Percentiles rank a stretch among this genome's conserved stretches.
Conservation (phyloP, 2,329 filamentous ascomycete species). For the Penicillium rolfsii region DNA sequence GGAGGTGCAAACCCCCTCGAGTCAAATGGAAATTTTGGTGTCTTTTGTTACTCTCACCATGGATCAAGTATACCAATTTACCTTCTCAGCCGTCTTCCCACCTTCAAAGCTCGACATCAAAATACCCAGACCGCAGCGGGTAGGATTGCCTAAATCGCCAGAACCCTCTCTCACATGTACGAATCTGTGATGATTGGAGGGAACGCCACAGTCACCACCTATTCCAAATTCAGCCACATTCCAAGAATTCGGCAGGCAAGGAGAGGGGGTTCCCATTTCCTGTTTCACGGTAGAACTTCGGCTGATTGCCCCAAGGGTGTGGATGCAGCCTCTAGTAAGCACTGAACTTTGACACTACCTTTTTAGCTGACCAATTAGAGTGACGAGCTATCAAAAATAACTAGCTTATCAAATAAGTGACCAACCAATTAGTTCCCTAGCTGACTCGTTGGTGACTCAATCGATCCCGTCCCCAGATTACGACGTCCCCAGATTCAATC, state of each 20-base stretch:
- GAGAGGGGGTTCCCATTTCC: constrained; percentile 1
- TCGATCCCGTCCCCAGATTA: background rate
- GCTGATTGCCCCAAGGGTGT: background rate
- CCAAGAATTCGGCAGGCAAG: background rate
- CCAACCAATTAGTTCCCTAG: background rate
- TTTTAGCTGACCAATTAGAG: too few relatives aligned
- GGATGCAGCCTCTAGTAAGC: background rate
- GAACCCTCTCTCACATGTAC: background rate
- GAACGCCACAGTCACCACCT: background rate
- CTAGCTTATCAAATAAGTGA: too few relatives aligned
- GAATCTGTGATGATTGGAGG: background rate
- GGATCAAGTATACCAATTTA: too few relatives aligned
- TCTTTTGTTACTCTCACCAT: background rate
- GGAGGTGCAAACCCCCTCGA: background rate
- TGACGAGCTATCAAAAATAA: too few relatives aligned
- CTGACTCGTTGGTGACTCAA: background rate
- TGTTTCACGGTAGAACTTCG: constrained; percentile 9
- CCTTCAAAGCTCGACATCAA: too few relatives aligned
- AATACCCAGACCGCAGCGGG: background rate
- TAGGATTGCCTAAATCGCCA: background rate
- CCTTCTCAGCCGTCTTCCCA: background rate
- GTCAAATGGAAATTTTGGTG: background rate
- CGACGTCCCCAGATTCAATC: background rate
- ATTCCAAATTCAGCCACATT: background rate
- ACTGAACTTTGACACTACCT: background rate